Conservation (phyloP, 768 basidiomycete species). For the Xerocomus potaroensis region DNA sequence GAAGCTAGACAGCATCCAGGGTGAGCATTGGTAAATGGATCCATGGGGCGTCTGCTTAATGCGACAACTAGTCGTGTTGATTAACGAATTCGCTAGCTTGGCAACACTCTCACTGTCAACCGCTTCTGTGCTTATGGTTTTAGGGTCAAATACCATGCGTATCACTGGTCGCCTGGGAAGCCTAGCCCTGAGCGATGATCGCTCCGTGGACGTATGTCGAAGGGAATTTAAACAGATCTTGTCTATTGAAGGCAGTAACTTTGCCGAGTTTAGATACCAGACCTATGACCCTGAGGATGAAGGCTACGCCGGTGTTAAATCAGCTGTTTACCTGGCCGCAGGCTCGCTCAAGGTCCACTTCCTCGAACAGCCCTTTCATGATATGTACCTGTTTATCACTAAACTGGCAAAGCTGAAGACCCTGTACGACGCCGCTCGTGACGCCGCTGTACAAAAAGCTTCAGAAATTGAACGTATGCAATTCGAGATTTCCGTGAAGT, state of each 20-base stretch:
- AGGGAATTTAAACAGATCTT: conserved; percentile 80
- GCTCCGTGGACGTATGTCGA: conserved; percentile 43
- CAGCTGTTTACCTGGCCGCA: conserved; percentile 74
- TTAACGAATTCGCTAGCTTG: conserved; percentile 63
- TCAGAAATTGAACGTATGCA: conserved; percentile 94
- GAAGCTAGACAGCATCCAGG: conserved; percentile 79
- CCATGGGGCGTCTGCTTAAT: conserved; percentile 9
- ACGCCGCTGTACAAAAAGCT: conserved; percentile 87
- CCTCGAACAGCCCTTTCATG: conserved; percentile 86
- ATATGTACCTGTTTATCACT: conserved; percentile 75
- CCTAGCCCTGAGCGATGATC: conserved; percentile 76
- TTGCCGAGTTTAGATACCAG: conserved; percentile 92
- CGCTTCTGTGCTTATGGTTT: conserved; percentile 76
- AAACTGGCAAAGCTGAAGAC: conserved; percentile 91
- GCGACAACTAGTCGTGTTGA: conserved; percentile 57
- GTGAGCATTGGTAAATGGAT: conserved; percentile 37
- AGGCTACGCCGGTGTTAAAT: conserved; percentile 74
- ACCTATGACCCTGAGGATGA: conserved; percentile 77
- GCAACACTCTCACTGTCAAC: conserved; percentile 89
- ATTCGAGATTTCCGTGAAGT: conserved; percentile 85
- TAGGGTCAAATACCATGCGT: conserved; percentile 68
- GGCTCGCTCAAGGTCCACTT: conserved; percentile 89
- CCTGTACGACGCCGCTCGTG: conserved; percentile 89
- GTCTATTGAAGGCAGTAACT: conserved; percentile 90
- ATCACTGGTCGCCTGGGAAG: conserved; percentile 81